A percentile compares a stretch with the other conserved stretches of the same genome.
Evolutionary conservation across 352 stramenopile genomes (phyloP).

Genomic region (Phytophthora rubi): DNA sequence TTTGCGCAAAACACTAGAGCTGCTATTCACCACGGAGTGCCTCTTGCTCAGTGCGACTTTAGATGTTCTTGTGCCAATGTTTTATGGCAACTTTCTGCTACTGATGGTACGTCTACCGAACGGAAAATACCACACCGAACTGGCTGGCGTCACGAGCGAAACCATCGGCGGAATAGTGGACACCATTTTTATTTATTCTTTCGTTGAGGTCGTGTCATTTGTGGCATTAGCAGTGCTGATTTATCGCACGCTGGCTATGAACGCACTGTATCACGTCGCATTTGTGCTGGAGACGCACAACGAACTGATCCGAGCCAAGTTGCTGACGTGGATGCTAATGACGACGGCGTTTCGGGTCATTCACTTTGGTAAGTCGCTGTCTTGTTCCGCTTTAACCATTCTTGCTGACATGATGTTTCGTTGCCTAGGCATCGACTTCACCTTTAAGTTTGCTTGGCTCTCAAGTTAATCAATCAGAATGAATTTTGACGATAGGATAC

Average conservation of each 20-base stretch:
- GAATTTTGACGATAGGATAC: too few species aligned
- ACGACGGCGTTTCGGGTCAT: constrained; percentile 10
- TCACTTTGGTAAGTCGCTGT: background rate
- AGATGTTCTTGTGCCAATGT: constrained; percentile 33
- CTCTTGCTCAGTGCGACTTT: constrained; percentile 36
- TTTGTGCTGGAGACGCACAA: constrained; percentile 5
- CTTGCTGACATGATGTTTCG: background rate
- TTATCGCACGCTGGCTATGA: constrained; percentile 3
- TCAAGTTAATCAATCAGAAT: background rate
- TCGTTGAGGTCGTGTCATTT: background rate
- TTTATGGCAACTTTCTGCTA: constrained; percentile 25
- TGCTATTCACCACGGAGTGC: constrained; percentile 36
- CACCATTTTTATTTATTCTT: background rate
- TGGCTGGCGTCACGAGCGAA: constrained; percentile 6
- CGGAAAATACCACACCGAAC: constrained; percentile 34
- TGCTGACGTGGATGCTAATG: constrained; percentile 6
- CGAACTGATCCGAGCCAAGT: constrained; percentile 3
- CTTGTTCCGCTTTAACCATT: too few species aligned
- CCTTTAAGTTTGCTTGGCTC: constrained; percentile 29
- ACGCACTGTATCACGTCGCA: background rate
- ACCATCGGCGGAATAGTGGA: constrained; percentile 2
- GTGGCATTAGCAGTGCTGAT: background rate
- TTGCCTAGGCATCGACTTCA: constrained; percentile 18
- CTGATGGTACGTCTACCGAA: constrained; percentile 24
- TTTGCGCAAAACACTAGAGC: constrained; percentile 1